phyloP scores from a whole-genome alignment of 202 grass and related monocot genomes.

The Alloteropsis angusta region DNA sequence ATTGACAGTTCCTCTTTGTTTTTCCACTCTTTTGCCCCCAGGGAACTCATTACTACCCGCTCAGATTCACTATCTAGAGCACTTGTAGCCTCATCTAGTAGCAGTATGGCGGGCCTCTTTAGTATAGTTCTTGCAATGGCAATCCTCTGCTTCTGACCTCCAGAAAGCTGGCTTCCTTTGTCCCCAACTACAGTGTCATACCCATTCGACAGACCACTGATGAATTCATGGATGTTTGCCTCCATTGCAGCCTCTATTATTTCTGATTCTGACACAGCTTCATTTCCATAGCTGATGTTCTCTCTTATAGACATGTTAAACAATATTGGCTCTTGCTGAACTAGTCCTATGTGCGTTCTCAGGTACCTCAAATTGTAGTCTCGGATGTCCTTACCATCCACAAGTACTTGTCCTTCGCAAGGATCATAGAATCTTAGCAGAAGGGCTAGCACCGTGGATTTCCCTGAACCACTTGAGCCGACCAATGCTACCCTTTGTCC shows the following conservation, averaged over 20 bases:
- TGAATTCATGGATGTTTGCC: slow-evolving; percentile 58
- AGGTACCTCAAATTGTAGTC: slow-evolving; percentile 49
- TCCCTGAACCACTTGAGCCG: slow-evolving; percentile 51
- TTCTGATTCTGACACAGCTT: slow-evolving; percentile 39
- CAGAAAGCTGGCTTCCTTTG: slow-evolving; percentile 51
- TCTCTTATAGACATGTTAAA: slow-evolving; percentile 56
- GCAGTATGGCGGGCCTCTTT: slow-evolving; percentile 41
- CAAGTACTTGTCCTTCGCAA: slow-evolving; percentile 21
- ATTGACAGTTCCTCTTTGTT: not conserved
- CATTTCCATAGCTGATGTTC: slow-evolving; percentile 52
- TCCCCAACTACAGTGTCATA: slow-evolving; percentile 52
- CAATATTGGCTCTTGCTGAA: slow-evolving; percentile 61
- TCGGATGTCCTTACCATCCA: slow-evolving; percentile 40
- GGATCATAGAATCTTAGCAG: slow-evolving; percentile 57
- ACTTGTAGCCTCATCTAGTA: slow-evolving; percentile 59
- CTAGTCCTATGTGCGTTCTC: slow-evolving; percentile 52
- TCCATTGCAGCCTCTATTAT: slow-evolving; percentile 36
- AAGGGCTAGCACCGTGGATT: slow-evolving; percentile 51
- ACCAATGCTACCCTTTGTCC: slow-evolving; percentile 45
- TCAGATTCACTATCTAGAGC: slow-evolving; percentile 51
- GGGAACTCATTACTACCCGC: slow-evolving; percentile 34
- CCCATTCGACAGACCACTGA: slow-evolving; percentile 41
- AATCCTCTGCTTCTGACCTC: slow-evolving; percentile 57
- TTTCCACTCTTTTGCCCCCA: slow-evolving; percentile 21
- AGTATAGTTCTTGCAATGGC: slow-evolving; percentile 44